Evolutionary conservation across 1,139 yeast species (phyloP), one percentile per base, ranked within the genome.

Genomic region (Kluyveromyces marxianus): DNA sequence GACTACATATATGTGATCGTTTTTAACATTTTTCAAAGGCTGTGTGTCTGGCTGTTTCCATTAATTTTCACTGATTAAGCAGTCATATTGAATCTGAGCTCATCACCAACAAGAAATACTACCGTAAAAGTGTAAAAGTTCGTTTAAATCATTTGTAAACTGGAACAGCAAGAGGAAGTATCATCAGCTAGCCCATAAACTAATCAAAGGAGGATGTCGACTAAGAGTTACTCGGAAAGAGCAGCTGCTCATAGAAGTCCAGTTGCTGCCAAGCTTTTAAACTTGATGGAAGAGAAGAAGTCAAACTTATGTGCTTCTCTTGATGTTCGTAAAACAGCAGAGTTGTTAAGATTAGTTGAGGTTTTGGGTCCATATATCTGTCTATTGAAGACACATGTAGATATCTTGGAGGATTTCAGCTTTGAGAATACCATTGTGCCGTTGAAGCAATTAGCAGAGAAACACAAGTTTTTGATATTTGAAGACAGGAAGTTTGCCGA

Each of bases 401-500:
- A 94, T 66, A 87, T 90, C 48, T 73, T 94, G 44, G 88, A 83
- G 49, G 98, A 94, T 65, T 94, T 90, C 65, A 70, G 86, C 1
- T 83, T 81, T 60, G 95, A 86, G 48, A 77, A 75, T 1, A 89
- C 97, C 0, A 76, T 92, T 29, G 66, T 66, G 7, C 97, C 97
- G 3, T 69, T 94, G 53, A 66, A 83, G 50, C 78, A 66, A 48
- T 70, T 90, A 32, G 78, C 96, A 6, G 69, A 75, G 55, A 85
- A 86, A 62, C 92, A 89, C 68, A 77, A 83, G 52, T 90, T 90
- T 57, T 69, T 92, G 74, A 83, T 90, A 53, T 90, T 90, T 62
- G 98, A 90, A 68, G 98, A 90, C 68, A 78, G 99, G 54, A 94
- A 94, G 70, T 94, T 94, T 68, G 98, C 98, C 29, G 99, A 94